Evolutionary conservation across 1,284 basidiomycete genomes (phyloP).

Genomic region (Rhodotorula sp.): DNA sequence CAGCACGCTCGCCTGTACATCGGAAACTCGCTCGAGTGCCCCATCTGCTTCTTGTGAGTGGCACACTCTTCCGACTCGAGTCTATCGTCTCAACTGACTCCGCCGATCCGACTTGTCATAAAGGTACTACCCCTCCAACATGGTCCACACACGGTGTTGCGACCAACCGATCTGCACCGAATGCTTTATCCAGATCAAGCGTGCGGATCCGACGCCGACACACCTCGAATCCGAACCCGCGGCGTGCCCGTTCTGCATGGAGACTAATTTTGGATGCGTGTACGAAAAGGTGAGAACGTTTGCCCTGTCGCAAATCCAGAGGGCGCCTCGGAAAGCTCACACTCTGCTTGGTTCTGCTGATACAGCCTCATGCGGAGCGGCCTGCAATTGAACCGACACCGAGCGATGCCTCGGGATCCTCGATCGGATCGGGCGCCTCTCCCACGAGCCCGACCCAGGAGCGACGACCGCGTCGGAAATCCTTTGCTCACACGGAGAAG

Average conservation of each 20-base stretch:
- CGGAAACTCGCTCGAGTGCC: slow-evolving; percentile 81
- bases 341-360: neutral
- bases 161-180: slow-evolving; percentile 98
- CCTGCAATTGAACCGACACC: slow-evolving; percentile 2
- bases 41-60: slow-evolving; percentile 94
- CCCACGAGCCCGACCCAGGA: neutral
- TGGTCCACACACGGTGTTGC: slow-evolving; percentile 95
- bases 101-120: too few species aligned
- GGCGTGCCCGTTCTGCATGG: slow-evolving; percentile 94
- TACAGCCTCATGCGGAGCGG: slow-evolving; percentile 10
- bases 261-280: slow-evolving; percentile 91
- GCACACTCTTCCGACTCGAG: neutral
- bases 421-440: slow-evolving; percentile 1
- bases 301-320: too few species aligned
- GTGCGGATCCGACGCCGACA: slow-evolving; percentile 85
- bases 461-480: slow-evolving; percentile 51
- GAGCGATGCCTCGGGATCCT: slow-evolving; percentile 10
- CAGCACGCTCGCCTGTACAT: slow-evolving; percentile 61
- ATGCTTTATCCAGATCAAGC: slow-evolving; percentile 99
- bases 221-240: slow-evolving; percentile 86
- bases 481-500: slow-evolving; percentile 52
- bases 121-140: slow-evolving; percentile 86
- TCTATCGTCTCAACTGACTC: slow-evolving; percentile 2
- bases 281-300: slow-evolving; percentile 64
- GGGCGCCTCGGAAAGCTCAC: too few species aligned